Conservation (phyloP, 129 eudicot species). For the Centrapalus pauciflorus region DNA sequence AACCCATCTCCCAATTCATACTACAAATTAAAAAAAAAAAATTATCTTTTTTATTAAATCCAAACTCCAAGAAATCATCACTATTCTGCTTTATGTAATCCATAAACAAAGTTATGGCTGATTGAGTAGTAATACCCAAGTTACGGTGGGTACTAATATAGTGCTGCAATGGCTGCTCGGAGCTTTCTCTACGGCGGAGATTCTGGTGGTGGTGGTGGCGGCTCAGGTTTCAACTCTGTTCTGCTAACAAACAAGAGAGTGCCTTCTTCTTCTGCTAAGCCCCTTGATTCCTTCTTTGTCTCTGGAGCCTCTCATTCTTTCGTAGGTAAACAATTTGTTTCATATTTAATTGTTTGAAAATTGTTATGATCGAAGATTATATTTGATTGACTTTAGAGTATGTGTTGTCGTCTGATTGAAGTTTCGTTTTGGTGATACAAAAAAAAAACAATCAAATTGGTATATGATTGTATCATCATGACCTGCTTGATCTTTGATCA, state of each 20-base stretch:
- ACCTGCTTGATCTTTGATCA: not conserved
- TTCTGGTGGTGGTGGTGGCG: slow-evolving; percentile 18
- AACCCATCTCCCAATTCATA: not conserved
- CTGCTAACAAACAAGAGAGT: slow-evolving; percentile 19
- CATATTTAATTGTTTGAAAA: slow-evolving; percentile 10
- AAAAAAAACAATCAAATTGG: not conserved
- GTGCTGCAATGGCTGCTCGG: slow-evolving; percentile 48
- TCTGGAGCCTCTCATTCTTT: slow-evolving; percentile 58
- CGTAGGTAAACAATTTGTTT: slow-evolving; percentile 34
- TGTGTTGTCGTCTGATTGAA: not conserved
- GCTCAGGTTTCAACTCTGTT: slow-evolving; percentile 16
- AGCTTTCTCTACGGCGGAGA: slow-evolving; percentile 42
- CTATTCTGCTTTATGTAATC: not conserved
- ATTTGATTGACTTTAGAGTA: not conserved
- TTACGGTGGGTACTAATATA: slow-evolving; percentile 12
- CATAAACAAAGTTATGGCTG: slow-evolving; percentile 9
- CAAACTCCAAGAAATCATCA: not conserved
- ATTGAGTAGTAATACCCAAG: slow-evolving; percentile 14
- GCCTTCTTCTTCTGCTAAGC: slow-evolving; percentile 30
- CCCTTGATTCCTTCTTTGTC: slow-evolving; percentile 43
- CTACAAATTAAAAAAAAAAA: not conserved
- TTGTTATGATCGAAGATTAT: not conserved
- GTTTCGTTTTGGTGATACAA: not conserved
- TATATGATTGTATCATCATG: not conserved
- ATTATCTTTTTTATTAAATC: slow-evolving; percentile 3